Percentiles rank a stretch among this genome's conserved stretches.
Evolutionary conservation across 768 basidiomycete species (phyloP).

Genomic region (Podaxis carcinomalis): DNA sequence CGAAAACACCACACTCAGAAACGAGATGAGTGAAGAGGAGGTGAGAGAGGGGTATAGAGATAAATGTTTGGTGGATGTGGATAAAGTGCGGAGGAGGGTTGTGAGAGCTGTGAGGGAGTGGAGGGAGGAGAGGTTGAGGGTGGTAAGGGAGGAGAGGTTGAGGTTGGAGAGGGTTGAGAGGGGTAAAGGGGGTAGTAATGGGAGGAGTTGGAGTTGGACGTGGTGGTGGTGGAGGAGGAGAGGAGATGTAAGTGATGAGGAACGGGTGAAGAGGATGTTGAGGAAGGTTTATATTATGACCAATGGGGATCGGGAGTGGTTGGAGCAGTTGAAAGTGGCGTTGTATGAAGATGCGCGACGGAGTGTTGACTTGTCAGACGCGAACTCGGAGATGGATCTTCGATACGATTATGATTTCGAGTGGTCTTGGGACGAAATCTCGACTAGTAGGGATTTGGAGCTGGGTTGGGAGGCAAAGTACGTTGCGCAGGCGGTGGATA

Average conservation of each 20-base stretch:
- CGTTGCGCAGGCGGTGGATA: constrained; percentile 59
- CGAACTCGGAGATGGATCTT: neutral
- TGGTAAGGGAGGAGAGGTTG: constrained; percentile 18
- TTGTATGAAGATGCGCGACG: constrained; percentile 19
- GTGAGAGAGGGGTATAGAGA: constrained; percentile 29
- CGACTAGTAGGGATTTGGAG: constrained; percentile 50
- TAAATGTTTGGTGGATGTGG: constrained; percentile 51
- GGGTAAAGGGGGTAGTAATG: neutral
- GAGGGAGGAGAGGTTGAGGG: constrained; percentile 17
- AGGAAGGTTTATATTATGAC: constrained; percentile 60
- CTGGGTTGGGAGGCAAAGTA: constrained; percentile 52
- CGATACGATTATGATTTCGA: constrained; percentile 1
- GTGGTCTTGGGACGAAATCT: constrained; percentile 43
- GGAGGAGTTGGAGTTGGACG: constrained; percentile 2
- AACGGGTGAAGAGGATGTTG: constrained; percentile 19
- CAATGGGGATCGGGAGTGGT: constrained; percentile 51
- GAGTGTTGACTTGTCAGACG: neutral
- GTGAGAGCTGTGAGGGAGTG: constrained; percentile 24
- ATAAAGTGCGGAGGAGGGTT: constrained; percentile 44
- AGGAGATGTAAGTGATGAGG: neutral
- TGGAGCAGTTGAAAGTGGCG: constrained; percentile 38
- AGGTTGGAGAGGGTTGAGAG: constrained; percentile 7
- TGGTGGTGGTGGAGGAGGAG: neutral
- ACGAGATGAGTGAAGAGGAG: constrained; percentile 18
- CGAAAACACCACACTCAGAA: neutral